Conservation (phyloP, 2,329 filamentous ascomycete genomes). For the Sporothrix curviconia region DNA sequence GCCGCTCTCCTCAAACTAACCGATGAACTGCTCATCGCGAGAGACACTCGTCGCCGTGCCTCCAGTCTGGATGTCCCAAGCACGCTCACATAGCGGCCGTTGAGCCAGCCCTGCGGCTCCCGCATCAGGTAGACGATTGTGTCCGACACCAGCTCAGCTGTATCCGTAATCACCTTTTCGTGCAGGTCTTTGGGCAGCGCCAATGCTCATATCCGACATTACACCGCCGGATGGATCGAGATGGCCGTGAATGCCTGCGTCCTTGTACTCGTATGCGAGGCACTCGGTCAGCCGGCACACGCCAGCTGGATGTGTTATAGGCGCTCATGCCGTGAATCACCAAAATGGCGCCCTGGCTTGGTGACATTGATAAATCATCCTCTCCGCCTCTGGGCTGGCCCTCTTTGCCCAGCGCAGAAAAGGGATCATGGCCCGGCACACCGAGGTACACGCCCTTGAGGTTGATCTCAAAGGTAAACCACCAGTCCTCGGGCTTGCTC, state of each 20-base stretch:
- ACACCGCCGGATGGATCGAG: constrained; percentile 34
- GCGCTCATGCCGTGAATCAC: constrained; percentile 30
- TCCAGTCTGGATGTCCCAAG: constrained; percentile 44
- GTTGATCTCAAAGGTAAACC: constrained; percentile 11
- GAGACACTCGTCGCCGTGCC: too few relatives aligned
- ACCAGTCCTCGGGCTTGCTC: constrained; percentile 12
- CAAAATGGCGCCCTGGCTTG: constrained; percentile 36
- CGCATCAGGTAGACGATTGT: constrained; percentile 37
- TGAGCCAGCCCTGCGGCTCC: constrained; percentile 38
- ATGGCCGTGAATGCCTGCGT: constrained; percentile 37
- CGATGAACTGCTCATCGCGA: too few relatives aligned
- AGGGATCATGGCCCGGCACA: constrained; percentile 6
- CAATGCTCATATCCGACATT: constrained; percentile 29
- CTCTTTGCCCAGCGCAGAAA: constrained; percentile 21
- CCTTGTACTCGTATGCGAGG: constrained; percentile 41
- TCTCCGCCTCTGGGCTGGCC: too few relatives aligned
- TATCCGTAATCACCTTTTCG: constrained; percentile 28
- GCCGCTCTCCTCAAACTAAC: too few relatives aligned
- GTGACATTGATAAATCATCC: constrained; percentile 45
- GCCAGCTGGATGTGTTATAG: constrained; percentile 44
- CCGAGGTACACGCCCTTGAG: constrained; percentile 11
- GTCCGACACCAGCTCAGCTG: constrained; percentile 35
- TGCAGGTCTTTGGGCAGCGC: constrained; percentile 5
- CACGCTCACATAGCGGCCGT: constrained; percentile 36
- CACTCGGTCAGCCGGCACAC: constrained; percentile 36